These are phyloP conservation scores for Rhododendron ferrugineum DNA, from an alignment of 148 eudicot species.

Conservation along the genomic window DNA sequence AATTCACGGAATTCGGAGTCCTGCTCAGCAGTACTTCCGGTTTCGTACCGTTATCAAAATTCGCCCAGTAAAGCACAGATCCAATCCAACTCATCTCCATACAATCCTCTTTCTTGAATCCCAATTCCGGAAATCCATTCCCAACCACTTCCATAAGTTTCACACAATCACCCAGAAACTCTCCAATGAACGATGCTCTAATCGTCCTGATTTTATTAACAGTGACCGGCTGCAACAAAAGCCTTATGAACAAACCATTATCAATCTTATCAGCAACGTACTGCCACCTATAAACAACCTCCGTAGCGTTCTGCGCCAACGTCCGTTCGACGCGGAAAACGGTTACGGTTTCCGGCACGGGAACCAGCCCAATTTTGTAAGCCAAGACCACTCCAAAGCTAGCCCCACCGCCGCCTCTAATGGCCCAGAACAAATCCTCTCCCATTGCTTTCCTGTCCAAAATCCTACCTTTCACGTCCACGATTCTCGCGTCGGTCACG, in stretches of 20 bases:
- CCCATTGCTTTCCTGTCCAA: slow-evolving; percentile 16
- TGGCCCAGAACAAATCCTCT: slow-evolving; percentile 12
- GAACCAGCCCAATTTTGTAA: neutral
- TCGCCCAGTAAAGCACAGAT: slow-evolving; percentile 23
- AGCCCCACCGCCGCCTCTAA: slow-evolving; percentile 8
- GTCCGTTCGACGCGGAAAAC: slow-evolving; percentile 8
- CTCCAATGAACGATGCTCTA: slow-evolving; percentile 14
- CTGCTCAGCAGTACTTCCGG: slow-evolving; percentile 16
- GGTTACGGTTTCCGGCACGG: neutral
- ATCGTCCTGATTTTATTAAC: slow-evolving; percentile 9
- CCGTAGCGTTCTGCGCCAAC: slow-evolving; percentile 5
- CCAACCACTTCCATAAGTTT: slow-evolving; percentile 22
- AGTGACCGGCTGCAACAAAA: neutral
- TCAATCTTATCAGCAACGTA: slow-evolving; percentile 6
- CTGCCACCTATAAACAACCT: slow-evolving; percentile 3
- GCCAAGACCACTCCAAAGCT: slow-evolving; percentile 13
- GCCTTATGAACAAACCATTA: slow-evolving; percentile 25
- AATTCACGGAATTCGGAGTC: neutral
- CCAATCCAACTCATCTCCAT: slow-evolving; percentile 34
- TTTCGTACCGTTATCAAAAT: slow-evolving; percentile 16
- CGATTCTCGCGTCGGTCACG: slow-evolving; percentile 17
- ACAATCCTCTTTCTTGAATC: slow-evolving; percentile 20
- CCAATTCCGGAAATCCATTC: slow-evolving; percentile 28
- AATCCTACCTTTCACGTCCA: slow-evolving; percentile 4
- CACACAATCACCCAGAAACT: slow-evolving; percentile 25